A percentile compares a stretch with the other conserved stretches of the same genome.
Conservation (phyloP, 1,284 basidiomycete genomes). For the Boletellus deceptivus region DNA sequence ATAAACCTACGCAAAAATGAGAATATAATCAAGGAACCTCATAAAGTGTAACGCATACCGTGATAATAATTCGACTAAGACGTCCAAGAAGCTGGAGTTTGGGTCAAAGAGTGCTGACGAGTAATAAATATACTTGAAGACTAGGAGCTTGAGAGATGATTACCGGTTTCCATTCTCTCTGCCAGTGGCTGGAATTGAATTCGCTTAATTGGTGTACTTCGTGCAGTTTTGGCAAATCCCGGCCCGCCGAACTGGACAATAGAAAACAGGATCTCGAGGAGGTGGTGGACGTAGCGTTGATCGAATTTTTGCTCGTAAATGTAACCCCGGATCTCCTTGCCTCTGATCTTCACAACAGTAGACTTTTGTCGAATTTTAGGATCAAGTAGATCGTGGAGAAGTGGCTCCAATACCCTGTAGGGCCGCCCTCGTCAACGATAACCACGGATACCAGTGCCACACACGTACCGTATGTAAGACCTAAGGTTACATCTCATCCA, state of each 20-base stretch:
- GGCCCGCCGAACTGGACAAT: conserved; percentile 87
- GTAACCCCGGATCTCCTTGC: conserved; percentile 65
- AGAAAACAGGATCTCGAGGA: conserved; percentile 75
- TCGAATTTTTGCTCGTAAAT: conserved; percentile 77
- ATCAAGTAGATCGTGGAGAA: conserved; percentile 77
- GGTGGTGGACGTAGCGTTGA: conserved; percentile 66
- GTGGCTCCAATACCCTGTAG: conserved; percentile 79
- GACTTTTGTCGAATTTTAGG: conserved; percentile 57
- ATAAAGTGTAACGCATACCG: conserved; percentile 45
- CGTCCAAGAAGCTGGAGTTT: conserved; percentile 72
- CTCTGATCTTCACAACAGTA: conserved; percentile 53
- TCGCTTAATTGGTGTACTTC: conserved; percentile 58
- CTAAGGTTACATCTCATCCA: conserved; percentile 96
- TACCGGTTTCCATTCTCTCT: conserved; percentile 59
- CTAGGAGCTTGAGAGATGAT: conserved; percentile 12
- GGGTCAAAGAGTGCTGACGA: conserved; percentile 50
- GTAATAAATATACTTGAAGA: conserved; percentile 15
- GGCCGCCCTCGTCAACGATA: conserved; percentile 7
- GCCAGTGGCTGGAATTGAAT: conserved; percentile 59
- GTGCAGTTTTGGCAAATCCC: conserved; percentile 74
- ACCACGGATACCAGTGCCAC: background rate
- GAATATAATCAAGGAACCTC: background rate
- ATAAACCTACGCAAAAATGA: conserved; percentile 53
- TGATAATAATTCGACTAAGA: conserved; percentile 65
- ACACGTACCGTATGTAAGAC: conserved; percentile 77